Evolutionary conservation across 2,329 filamentous ascomycete species (phyloP).

Genomic region (Diaporthe ilicicola): DNA sequence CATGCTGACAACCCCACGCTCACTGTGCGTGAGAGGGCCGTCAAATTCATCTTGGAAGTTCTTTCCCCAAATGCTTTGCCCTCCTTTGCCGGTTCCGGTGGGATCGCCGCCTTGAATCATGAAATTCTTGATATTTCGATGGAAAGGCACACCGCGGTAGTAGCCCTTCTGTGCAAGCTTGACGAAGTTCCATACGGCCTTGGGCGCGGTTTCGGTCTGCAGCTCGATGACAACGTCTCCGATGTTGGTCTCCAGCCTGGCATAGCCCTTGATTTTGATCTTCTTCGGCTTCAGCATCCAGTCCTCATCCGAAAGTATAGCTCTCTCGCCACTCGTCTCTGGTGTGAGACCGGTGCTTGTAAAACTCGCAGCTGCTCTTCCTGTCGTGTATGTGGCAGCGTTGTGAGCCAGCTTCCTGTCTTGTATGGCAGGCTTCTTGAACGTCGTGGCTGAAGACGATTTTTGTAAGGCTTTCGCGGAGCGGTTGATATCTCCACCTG

Average conservation of each 20-base stretch:
- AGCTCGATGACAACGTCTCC: conserved; percentile 90
- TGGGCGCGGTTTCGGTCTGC: conserved; percentile 88
- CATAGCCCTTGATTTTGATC: conserved; percentile 91
- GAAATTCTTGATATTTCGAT: conserved; percentile 93
- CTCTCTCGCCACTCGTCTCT: conserved; percentile 86
- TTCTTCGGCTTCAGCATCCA: conserved; percentile 94
- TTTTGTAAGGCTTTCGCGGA: conserved; percentile 51
- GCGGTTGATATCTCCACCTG: conserved; percentile 66
- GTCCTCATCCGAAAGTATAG: conserved; percentile 89
- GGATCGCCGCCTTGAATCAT: conserved; percentile 99
- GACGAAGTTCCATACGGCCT: conserved; percentile 97
- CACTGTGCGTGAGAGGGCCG: conserved; percentile 84
- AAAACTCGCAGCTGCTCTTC: conserved; percentile 90
- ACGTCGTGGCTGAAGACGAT: conserved; percentile 39
- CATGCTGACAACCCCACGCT: conserved; percentile 86
- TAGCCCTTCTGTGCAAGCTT: conserved; percentile 88
- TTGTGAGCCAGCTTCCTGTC: conserved; percentile 77
- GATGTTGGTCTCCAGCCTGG: conserved; percentile 84
- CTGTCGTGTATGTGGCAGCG: conserved; percentile 89
- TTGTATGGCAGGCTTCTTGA: conserved; percentile 56
- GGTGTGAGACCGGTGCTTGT: conserved; percentile 94
- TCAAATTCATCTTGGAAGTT: conserved; percentile 95
- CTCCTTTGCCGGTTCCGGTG: conserved; percentile 90
- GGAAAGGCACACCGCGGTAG: conserved; percentile 85
- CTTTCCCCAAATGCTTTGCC: conserved; percentile 90